Conservation (phyloP, 192 early-diverging fungal genomes). For the Spizellomyces punctatus region DNA sequence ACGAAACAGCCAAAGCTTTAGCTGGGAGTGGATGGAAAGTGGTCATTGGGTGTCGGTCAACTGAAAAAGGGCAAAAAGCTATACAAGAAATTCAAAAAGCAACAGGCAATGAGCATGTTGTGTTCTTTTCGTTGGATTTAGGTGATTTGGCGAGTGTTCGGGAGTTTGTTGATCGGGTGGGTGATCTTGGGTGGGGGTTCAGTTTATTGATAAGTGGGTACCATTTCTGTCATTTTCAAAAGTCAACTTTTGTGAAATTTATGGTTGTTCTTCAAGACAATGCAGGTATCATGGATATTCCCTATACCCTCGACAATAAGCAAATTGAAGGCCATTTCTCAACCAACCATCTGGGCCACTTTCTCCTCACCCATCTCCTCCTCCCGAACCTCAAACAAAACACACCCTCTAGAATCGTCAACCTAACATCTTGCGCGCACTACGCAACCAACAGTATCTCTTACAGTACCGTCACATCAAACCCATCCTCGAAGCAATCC, state of each 20-base stretch:
- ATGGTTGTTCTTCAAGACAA: constrained; percentile 39
- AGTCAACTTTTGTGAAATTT: too few relatives aligned
- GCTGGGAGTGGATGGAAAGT: constrained; percentile 18
- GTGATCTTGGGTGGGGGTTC: not conserved
- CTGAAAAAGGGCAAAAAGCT: constrained; percentile 23
- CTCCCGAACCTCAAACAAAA: constrained; percentile 30
- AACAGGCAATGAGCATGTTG: constrained; percentile 32
- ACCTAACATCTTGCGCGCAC: constrained; percentile 31
- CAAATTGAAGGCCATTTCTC: constrained; percentile 70
- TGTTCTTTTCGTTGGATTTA: constrained; percentile 38
- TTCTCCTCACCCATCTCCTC: constrained; percentile 38
- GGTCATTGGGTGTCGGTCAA: constrained; percentile 24
- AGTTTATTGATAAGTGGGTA: constrained; percentile 12
- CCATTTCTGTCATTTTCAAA: not conserved
- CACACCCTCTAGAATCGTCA: constrained; percentile 38
- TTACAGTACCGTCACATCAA: not conserved
- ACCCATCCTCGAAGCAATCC: constrained; percentile 30
- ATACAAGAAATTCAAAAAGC: constrained; percentile 31
- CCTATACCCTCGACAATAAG: constrained; percentile 53
- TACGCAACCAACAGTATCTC: constrained; percentile 22
- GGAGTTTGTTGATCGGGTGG: not conserved
- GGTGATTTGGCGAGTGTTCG: constrained; percentile 28
- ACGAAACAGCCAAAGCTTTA: constrained; percentile 9
- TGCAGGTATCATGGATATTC: constrained; percentile 70
- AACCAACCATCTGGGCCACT: constrained; percentile 66